phyloP scores from a whole-genome alignment of 768 basidiomycete species.

The Tricholoma terreum region DNA sequence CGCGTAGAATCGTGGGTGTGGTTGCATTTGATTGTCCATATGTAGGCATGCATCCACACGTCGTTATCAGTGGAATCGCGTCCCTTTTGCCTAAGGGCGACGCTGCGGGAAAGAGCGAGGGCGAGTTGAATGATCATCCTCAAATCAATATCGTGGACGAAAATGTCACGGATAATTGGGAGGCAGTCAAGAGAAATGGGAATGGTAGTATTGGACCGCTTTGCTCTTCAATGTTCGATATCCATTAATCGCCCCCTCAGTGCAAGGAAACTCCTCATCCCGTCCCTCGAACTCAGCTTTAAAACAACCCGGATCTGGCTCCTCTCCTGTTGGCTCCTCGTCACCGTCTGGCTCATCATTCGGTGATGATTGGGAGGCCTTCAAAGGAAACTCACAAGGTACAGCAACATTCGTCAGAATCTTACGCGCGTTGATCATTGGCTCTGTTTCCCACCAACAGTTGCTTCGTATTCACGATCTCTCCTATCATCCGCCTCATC shows the following conservation, averaged over 20 bases:
- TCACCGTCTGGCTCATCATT: constrained; percentile 11
- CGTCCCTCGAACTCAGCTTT: not conserved
- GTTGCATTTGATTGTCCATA: constrained; percentile 60
- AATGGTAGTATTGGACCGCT: constrained; percentile 15
- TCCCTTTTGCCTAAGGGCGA: constrained; percentile 44
- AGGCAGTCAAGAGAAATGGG: constrained; percentile 38
- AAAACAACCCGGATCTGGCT: not conserved
- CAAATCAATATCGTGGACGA: constrained; percentile 43
- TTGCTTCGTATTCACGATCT: constrained; percentile 1
- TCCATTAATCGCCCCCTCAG: not conserved
- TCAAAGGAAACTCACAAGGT: constrained; percentile 35
- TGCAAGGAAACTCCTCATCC: not conserved
- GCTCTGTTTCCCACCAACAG: constrained; percentile 1
- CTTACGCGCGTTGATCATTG: not conserved
- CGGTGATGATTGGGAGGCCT: constrained; percentile 48
- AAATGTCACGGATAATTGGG: constrained; percentile 49
- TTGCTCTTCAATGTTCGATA: not conserved
- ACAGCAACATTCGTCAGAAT: not conserved
- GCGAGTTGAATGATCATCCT: constrained; percentile 40
- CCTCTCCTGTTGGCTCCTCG: not conserved
- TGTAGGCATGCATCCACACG: constrained; percentile 62
- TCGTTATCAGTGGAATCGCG: constrained; percentile 53
- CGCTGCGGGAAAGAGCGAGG: constrained; percentile 29
- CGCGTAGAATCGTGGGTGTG: constrained; percentile 47
- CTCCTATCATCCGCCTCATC: constrained; percentile 3